Evolutionary conservation across 192 early-diverging fungal species (phyloP).

Genomic region (Coemansia sp.): DNA sequence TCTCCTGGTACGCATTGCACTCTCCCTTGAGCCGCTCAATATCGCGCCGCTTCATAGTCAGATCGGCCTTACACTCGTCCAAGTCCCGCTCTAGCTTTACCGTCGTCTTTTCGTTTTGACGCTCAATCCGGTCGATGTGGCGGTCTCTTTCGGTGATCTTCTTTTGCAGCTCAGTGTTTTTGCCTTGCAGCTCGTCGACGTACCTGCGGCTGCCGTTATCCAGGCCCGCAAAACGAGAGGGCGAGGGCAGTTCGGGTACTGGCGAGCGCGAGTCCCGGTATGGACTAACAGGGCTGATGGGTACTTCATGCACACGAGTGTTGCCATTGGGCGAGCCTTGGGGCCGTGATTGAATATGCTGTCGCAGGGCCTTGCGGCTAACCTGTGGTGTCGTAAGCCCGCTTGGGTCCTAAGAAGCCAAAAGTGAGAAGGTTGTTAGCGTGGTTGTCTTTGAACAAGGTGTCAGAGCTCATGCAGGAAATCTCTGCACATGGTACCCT

Average conservation of each 20-base stretch:
- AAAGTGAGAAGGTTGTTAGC: not conserved
- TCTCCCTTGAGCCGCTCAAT: conserved; percentile 38
- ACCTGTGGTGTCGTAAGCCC: conserved; percentile 43
- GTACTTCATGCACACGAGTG: conserved; percentile 12
- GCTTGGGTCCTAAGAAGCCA: conserved; percentile 24
- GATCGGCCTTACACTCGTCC: conserved; percentile 42
- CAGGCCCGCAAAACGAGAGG: conserved; percentile 15
- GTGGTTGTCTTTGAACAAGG: not conserved
- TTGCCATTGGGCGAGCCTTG: conserved; percentile 4
- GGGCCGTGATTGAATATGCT: conserved; percentile 12
- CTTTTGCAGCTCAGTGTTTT: conserved; percentile 39
- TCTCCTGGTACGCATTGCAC: conserved; percentile 21
- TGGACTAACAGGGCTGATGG: conserved; percentile 32
- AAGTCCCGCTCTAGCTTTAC: conserved; percentile 29
- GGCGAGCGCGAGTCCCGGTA: conserved; percentile 22
- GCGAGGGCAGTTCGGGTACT: conserved; percentile 15
- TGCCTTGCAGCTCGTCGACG: conserved; percentile 22
- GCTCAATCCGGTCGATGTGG: conserved; percentile 29
- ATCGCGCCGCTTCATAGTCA: conserved; percentile 48
- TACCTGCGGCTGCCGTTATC: conserved; percentile 15
- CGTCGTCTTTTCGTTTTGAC: conserved; percentile 32
- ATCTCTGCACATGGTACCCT: not conserved
- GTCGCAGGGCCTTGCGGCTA: conserved; percentile 28
- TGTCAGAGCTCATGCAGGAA: not conserved
- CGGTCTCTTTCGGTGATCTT: conserved; percentile 21